Percentiles rank a stretch among this genome's conserved stretches.
phyloP scores from a whole-genome alignment of 73 alveolate species.

The Uronychia setigera region DNA sequence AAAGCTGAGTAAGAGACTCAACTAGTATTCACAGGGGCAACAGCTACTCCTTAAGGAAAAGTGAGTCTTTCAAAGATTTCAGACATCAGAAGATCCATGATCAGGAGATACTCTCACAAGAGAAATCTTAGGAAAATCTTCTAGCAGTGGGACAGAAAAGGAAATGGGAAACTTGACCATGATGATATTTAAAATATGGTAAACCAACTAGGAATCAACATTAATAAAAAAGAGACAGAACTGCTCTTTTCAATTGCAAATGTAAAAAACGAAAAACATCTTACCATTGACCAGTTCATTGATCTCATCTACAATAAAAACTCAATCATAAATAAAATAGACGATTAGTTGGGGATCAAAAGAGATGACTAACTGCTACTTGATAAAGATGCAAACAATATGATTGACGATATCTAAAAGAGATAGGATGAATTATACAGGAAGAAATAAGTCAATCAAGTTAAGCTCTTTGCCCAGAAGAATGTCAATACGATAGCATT shows the following conservation, averaged over 20 bases:
- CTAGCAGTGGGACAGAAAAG: not conserved
- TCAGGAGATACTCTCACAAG: not conserved
- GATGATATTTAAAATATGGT: not conserved
- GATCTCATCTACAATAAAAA: not conserved
- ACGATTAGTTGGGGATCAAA: not conserved
- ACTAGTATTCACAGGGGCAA: slow-evolving; percentile 69
- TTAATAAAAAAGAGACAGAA: not conserved
- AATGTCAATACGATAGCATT: not conserved
- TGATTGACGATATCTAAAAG: not conserved
- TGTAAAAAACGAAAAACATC: not conserved
- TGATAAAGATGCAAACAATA: not conserved
- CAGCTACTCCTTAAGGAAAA: not conserved
- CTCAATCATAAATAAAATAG: not conserved
- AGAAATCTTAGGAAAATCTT: not conserved
- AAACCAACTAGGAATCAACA: not conserved
- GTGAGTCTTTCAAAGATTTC: not conserved
- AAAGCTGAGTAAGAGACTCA: slow-evolving; percentile 80
- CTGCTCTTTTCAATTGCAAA: not conserved
- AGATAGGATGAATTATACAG: not conserved
- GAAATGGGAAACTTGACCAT: not conserved
- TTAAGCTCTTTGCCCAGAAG: not conserved
- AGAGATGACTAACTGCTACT: not conserved
- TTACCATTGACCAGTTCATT: not conserved
- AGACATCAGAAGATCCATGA: not conserved
- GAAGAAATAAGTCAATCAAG: not conserved